Evolutionary conservation across 2,329 filamentous ascomycete genomes (phyloP), one percentile per base, ranked within the genome.

Genomic region (Venturia nashicola): DNA sequence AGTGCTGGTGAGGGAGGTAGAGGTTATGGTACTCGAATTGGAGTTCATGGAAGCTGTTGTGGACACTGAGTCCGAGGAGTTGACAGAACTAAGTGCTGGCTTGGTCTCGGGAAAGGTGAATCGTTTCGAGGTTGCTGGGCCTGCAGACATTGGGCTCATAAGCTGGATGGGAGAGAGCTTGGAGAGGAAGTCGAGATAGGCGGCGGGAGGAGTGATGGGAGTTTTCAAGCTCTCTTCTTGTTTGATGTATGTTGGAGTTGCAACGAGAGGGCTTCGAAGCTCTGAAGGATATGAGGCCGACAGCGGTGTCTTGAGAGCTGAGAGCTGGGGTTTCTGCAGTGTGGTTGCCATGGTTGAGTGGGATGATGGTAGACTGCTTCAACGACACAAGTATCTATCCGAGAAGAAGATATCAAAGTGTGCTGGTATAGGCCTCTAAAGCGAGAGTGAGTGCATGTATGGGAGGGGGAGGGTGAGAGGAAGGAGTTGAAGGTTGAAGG

Each of bases 171-270:
- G 83, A 1, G 83, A 87, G 76, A 95, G 85, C 66, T 87, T 86
- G 77, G 91, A 93, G 67, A 97, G 86, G 72, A 97, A 97, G 72
- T 97, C 91, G 68, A 90, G 88, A 73, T 97, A 97, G 65, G 93
- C 92, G 27, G 84, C 81, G 3, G 93, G 93, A 62, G 93, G 93
- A 61, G 89, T 95, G 74, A 97, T 96, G 60, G 92, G 92, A 5
- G 92, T 97, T 77, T 86, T 88, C 65, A 85, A 76, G 65, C 86
- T 83, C 64, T 88, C 81, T 69, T 88, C 83, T 63, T 78, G 78
- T 75, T 92, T 93, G 79, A 92, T 83, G 69, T 83, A 81, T 63
- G 80, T 77, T 23, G 84, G 79, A 61, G 78, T 79, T 60, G 86
- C 86, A 71, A 89, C 80, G 44, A 39, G 40, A 60, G 89, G 89